These are phyloP conservation scores for Hymenoscyphus scutula DNA, from an alignment of 2,329 filamentous ascomycete genomes.

Conservation along the genomic window DNA sequence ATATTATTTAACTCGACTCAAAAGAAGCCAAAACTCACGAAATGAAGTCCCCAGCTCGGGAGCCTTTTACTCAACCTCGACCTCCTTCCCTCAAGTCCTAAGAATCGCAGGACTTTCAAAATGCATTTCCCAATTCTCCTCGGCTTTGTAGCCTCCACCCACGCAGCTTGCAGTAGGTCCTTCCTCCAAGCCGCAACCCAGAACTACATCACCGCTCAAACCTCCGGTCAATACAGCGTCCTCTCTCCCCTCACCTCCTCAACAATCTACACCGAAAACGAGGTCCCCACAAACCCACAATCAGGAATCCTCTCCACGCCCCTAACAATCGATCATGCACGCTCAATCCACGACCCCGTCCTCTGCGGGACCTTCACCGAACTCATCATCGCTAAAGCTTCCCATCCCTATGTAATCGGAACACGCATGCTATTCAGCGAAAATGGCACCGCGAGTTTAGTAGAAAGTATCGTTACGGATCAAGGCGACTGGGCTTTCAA, in stretches of 20 bases:
- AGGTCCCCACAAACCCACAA: constrained; percentile 5
- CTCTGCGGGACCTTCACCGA: constrained; percentile 19
- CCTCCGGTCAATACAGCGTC: neutral
- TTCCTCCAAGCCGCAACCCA: constrained; percentile 18
- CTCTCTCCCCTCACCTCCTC: neutral
- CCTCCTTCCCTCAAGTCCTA: too few relatives aligned
- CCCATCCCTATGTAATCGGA: constrained; percentile 20
- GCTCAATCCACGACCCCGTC: constrained; percentile 16
- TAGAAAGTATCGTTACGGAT: constrained; percentile 17
- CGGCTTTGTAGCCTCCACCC: constrained; percentile 6
- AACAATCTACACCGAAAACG: constrained; percentile 17
- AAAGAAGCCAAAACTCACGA: too few relatives aligned
- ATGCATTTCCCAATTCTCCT: constrained; percentile 8
- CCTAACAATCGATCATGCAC: constrained; percentile 20
- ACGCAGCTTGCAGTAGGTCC: constrained; percentile 14
- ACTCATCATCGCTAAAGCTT: constrained; percentile 14
- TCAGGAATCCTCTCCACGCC: constrained; percentile 8
- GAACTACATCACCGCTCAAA: constrained; percentile 17
- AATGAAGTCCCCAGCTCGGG: too few relatives aligned
- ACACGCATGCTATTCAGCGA: constrained; percentile 19
- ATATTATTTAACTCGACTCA: too few relatives aligned
- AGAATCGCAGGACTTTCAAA: neutral
- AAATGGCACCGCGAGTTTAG: constrained; percentile 9
- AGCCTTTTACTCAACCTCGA: too few relatives aligned
- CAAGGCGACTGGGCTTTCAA: constrained; percentile 24